Conservation (phyloP, 176 grass and related monocot species). For the Ensete glaucum region DNA sequence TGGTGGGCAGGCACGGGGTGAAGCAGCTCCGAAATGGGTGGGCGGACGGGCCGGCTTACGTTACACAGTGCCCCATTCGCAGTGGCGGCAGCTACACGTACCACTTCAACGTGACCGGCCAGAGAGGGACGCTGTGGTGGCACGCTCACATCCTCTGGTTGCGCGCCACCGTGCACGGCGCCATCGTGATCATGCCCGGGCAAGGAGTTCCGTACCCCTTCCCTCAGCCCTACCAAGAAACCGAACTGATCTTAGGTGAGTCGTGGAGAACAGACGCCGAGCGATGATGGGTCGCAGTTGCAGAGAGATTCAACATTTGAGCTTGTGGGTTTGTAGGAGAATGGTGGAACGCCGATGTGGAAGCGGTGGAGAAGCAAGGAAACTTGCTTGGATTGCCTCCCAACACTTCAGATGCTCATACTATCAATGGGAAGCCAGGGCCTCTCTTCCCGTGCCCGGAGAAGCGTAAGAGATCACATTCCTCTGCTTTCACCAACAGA, state of each 20-base stretch:
- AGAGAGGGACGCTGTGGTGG: conserved; percentile 51
- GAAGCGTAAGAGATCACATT: conserved; percentile 23
- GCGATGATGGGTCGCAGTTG: background rate
- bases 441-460: conserved; percentile 49
- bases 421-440: conserved; percentile 58
- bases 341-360: conserved; percentile 57
- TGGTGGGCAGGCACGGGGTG: conserved; percentile 39
- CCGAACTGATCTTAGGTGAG: conserved; percentile 45
- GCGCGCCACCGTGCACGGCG: conserved; percentile 54
- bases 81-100: conserved; percentile 38
- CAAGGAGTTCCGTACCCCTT: conserved; percentile 56
- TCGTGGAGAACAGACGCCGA: background rate
- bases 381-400: conserved; percentile 36
- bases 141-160: conserved; percentile 56
- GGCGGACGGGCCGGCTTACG: conserved; percentile 52
- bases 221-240: conserved; percentile 35
- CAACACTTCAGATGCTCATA: conserved; percentile 53
- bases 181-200: conserved; percentile 42
- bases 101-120: conserved; percentile 44
- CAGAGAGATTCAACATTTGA: background rate
- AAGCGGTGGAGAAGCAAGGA: conserved; percentile 36
- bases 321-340: conserved; percentile 25
- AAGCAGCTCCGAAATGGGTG: conserved; percentile 68
- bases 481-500: too few relatives aligned
- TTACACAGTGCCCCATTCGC: conserved; percentile 58